Base-by-base conservation (phyloP, 306 rosid species). In the Cucurbita ficifolia region DNA sequence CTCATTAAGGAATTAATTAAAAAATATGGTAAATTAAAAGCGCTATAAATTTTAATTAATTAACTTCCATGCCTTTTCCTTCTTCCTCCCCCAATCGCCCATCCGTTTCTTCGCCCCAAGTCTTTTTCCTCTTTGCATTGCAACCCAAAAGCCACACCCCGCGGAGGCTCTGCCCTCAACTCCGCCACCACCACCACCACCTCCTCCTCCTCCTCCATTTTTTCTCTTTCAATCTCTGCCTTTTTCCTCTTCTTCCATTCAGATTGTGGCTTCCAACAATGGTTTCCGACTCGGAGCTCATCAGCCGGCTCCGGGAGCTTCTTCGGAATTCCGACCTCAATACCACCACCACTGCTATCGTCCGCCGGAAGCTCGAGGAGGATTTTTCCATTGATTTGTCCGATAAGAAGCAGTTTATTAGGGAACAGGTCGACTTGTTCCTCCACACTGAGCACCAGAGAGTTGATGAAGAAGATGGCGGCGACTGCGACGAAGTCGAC, bases 251-350 rank as follows among this genome's bases (percentile, higher is more conserved):
- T 18, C n/a, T 60, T 43, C 45, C n/a, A 1, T 7, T 0, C 7
- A 29, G 12, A 36, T 24, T 2, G 7, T 46, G n/a, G 58, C 43
- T 19, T 75, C 5, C n/a, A 14, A 4, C 16, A 60, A 88, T 90
- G 96, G 96, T 83, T 6, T 83, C 89, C 76, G 90, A 90, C 75
- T 87, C 88, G 80, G 96, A 90, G 72, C 89, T 87, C n/a, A 86
- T 90, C 83, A 84, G 56, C 35, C 90, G 92, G 83, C 89, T 87
- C 79, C 90, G 80, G 14, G 91, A 87, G 73, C 87, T 87, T 73
- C 96, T 90, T 61, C 84, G 90, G 35, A 77, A 72, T 82, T 86
- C 92, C 46, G 90, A 90, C 91, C 88, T 87, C 49, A 75, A 79
- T 77, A 86, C 89, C 67, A 87, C 96, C 71, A 86, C 92, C 43